Evolutionary conservation across 257 asterid genomes (phyloP), one percentile per base, ranked within the genome.

Genomic region (Przewalskia tangutica): DNA sequence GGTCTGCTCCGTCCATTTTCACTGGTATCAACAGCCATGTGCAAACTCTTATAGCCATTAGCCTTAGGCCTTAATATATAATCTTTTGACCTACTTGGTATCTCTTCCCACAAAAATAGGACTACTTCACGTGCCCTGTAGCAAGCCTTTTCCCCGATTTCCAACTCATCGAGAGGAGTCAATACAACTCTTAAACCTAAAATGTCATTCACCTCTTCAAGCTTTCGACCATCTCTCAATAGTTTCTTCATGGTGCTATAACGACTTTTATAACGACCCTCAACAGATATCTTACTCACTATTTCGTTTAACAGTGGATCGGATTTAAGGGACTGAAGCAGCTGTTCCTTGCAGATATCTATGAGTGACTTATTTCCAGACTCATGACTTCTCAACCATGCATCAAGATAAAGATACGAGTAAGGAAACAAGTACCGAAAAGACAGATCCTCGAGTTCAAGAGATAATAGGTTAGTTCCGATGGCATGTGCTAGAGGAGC

Each of bases 171-270:
- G 42, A 48, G 40, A 62, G 97, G 90, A 77, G 73, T 85, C 84
- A 95, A 64, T 71, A 95, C 81, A 13, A 95, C 97, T 84, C 99
- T 88, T 66, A 95, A 81, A 67, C 98, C 99, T 83, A 93, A 86
- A 80, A 93, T 86, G 83, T 95, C 98, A 48, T 93, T 89, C 77
- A 95, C 97, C 87, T 95, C 93, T 86, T 95, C 97, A 76, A 97
- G 94, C 83, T 89, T 92, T 48, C 99, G 95, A 3, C 98, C 98
- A 82, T 93, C 97, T 86, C 91, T 89, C 84, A 95, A 64, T 5
- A 95, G 93, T 80, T 95, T 95, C 93, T 95, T 95, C 99, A 95
- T 95, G 78, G 99, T 91, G 89, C 99, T 95, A 77, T 90, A 95
- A 71, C 95, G 92, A 83, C 98, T 92, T 89, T 95, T 95, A 44